Evolutionary conservation across 2,329 filamentous ascomycete species (phyloP), one percentile per base, ranked within the genome.

Genomic region (Tolypocladium inflatum): DNA sequence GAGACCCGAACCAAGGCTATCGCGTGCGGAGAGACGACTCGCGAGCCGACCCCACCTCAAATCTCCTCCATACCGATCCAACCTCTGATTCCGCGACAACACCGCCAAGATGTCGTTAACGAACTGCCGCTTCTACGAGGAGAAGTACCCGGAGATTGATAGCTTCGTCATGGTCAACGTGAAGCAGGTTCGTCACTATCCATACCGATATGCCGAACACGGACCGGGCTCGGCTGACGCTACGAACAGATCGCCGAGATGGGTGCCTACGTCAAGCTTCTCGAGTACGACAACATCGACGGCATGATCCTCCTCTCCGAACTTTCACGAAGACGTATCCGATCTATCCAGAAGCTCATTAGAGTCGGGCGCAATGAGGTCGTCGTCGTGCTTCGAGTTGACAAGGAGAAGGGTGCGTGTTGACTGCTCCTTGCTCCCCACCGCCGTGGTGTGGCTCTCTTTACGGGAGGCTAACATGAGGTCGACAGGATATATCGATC

Each of bases 141-240:
- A 96, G 80, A 96, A 96, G 78, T 97, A 89, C 63, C 72, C 73
- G 67, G 94, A 97, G 83, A 93, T 99, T 74, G 94, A 99, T 79
- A 96, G 91, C 82, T 97, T 97, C 78, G 95, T 99, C 73, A 99
- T 99, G 94, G 94, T 99, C 74, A 99, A 97, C 77, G 94, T 97
- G 70, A 96, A 96, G 85, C 91, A 96, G 87, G 89, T 92, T 73
- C 63, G 82, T 70, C 59, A 57, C 57, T 3, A 7, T 21, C 8
- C 48, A 21, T 51, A 4, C 6, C 48, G 30, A 52, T 10, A 7
- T 35, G 5, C 19, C 48, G 48, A 37, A 3, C 7, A n/a, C 48
- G 17, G 15, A 37, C 33, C 13, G 30, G 48, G 30, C 30, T 21
- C 48, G 48, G 48, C 50, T 58, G 26, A 57, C 58, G 4, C 19